phyloP scores from a whole-genome alignment of 148 eudicot genomes.

The Fagopyrum esculentum region DNA sequence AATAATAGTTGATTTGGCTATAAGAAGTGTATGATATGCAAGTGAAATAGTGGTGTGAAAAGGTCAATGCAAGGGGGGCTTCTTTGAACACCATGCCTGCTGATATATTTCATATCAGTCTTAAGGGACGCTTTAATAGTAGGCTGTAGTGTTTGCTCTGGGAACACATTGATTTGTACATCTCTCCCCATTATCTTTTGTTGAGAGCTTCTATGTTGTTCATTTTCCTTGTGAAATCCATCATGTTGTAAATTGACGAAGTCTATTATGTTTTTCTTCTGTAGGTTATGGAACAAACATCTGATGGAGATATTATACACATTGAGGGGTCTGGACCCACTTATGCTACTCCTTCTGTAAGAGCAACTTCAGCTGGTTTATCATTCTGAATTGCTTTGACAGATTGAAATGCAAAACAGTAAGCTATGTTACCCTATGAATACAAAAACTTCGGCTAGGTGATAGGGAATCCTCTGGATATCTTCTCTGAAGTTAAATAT shows the following conservation, averaged over 20 bases:
- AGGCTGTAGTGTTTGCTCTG: background rate
- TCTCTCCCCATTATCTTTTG: background rate
- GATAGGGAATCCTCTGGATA: background rate
- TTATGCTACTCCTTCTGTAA: conserved; percentile 92
- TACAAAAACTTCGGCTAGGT: background rate
- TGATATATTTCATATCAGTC: background rate
- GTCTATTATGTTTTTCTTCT: conserved; percentile 8
- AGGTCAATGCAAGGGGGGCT: background rate
- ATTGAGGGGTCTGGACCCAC: conserved; percentile 96
- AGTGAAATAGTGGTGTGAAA: no score
- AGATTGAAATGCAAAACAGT: background rate
- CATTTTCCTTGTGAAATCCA: background rate
- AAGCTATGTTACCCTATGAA: background rate
- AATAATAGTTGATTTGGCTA: background rate
- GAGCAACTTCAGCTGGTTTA: conserved; percentile 22
- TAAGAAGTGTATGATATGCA: background rate
- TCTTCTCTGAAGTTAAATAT: background rate
- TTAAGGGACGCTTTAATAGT: background rate
- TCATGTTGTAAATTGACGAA: background rate
- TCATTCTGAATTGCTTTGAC: background rate
- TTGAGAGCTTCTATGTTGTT: background rate
- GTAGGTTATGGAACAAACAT: conserved; percentile 72
- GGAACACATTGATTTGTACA: background rate
- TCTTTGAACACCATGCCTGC: background rate
- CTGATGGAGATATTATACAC: conserved; percentile 62